A percentile compares a stretch with the other conserved stretches of the same genome.
Conservation (phyloP, 768 basidiomycete genomes). For the Lactarius psammicola region DNA sequence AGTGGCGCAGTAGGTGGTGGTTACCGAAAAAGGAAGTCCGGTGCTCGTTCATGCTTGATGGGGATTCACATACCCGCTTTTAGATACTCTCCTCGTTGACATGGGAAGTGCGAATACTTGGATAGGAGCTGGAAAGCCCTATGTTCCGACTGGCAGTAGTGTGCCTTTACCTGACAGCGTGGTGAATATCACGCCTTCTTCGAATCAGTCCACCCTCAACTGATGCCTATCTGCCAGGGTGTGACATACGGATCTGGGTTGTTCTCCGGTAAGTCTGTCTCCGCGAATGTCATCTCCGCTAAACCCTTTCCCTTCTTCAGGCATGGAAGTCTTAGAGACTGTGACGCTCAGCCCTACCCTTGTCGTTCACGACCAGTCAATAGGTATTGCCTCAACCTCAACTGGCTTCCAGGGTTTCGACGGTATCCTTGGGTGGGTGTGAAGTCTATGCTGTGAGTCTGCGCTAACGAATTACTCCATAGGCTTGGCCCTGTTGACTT, state of each 20-base stretch:
- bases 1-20: too few species aligned
- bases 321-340: neutral
- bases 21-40: too few species aligned
- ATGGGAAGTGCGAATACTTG: conserved; percentile 10
- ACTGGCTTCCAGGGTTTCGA: conserved; percentile 37
- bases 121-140: conserved; percentile 5
- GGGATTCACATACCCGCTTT: neutral
- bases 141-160: neutral
- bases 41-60: neutral
- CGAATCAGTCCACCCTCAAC: neutral
- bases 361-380: conserved; percentile 35
- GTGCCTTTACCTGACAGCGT: neutral
- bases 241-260: conserved; percentile 20
- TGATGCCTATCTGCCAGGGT: neutral
- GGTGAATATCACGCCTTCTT: neutral
- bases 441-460: neutral
- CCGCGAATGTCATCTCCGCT: neutral
- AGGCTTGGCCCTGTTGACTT: conserved; percentile 61
- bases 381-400: conserved; percentile 39
- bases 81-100: conserved; percentile 1
- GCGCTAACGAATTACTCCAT: neutral
- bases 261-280: conserved; percentile 12
- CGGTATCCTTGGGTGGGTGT: conserved; percentile 38
- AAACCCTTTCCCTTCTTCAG: neutral
- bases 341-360: conserved; percentile 18